phyloP scores from a whole-genome alignment of 805 yeast genomes.

The Huiozyma sinensis region DNA sequence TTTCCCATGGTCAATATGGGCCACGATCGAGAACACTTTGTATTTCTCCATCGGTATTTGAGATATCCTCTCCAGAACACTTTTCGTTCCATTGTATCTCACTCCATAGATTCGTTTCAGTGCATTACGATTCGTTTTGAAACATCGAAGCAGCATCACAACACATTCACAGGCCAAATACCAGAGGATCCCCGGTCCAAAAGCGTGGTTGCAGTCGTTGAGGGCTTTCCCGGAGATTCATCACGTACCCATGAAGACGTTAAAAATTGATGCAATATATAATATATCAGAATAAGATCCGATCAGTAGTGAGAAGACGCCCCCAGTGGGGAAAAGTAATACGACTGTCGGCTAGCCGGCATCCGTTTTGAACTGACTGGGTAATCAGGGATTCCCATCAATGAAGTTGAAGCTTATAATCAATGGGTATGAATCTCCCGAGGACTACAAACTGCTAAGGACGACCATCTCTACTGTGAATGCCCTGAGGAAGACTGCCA shows the following conservation, averaged over 20 bases:
- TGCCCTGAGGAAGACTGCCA: conserved; percentile 24
- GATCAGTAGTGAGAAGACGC: background rate
- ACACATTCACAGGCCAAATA: too few relatives aligned
- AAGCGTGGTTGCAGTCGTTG: too few relatives aligned
- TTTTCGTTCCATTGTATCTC: too few relatives aligned
- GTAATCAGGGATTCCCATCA: too few relatives aligned
- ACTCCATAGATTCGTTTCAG: too few relatives aligned
- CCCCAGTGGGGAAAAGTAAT: background rate
- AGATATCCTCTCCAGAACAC: conserved; percentile 41
- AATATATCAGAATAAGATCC: background rate
- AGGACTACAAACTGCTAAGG: conserved; percentile 24
- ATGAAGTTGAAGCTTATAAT: conserved; percentile 24
- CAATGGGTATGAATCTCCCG: conserved; percentile 22
- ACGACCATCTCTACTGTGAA: conserved; percentile 25
- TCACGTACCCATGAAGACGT: too few relatives aligned
- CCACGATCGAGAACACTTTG: conserved; percentile 88
- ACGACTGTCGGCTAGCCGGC: background rate
- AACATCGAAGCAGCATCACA: too few relatives aligned
- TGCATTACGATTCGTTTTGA: too few relatives aligned
- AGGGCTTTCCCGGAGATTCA: too few relatives aligned
- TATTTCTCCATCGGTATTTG: conserved; percentile 73
- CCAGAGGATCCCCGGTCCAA: too few relatives aligned
- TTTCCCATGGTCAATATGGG: conserved; percentile 88
- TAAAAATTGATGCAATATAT: too few relatives aligned
- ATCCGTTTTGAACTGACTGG: background rate